Conservation (phyloP, 768 basidiomycete genomes). For the Tulasnella sp. region DNA sequence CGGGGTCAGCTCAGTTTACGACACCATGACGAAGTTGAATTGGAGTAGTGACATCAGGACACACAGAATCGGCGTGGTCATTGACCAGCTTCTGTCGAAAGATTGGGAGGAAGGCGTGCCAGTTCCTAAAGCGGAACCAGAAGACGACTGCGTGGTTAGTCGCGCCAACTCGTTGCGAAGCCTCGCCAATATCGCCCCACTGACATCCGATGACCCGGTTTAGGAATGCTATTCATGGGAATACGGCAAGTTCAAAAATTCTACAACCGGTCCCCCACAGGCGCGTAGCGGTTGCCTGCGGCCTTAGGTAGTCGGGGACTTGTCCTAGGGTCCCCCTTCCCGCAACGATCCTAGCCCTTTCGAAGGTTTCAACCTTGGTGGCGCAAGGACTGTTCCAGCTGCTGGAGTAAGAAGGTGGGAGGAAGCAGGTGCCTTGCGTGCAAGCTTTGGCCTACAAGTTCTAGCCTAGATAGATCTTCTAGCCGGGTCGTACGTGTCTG, state of each 20-base stretch:
- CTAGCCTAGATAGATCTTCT: not conserved
- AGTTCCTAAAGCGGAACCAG: constrained; percentile 57
- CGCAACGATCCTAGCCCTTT: not conserved
- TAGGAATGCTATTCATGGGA: constrained; percentile 34
- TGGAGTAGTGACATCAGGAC: constrained; percentile 82
- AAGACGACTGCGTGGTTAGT: constrained; percentile 67
- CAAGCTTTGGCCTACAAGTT: not conserved
- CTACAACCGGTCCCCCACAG: not conserved
- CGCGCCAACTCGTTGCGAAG: not conserved
- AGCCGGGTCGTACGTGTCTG: not conserved
- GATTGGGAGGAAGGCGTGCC: constrained; percentile 60
- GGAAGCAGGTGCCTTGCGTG: not conserved
- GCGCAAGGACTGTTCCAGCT: not conserved
- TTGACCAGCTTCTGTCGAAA: constrained; percentile 68
- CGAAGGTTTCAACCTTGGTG: not conserved
- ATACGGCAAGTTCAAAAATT: constrained; percentile 32
- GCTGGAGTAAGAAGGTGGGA: not conserved
- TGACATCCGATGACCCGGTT: not conserved
- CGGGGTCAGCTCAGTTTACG: constrained; percentile 81
- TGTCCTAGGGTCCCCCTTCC: not conserved
- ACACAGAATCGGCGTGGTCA: constrained; percentile 68
- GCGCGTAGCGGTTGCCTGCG: not conserved
- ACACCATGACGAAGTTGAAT: constrained; percentile 69
- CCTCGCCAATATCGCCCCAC: not conserved
- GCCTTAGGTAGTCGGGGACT: not conserved